phyloP scores from a whole-genome alignment of 305 asterid species.

The Stenogyne calaminthoides region DNA sequence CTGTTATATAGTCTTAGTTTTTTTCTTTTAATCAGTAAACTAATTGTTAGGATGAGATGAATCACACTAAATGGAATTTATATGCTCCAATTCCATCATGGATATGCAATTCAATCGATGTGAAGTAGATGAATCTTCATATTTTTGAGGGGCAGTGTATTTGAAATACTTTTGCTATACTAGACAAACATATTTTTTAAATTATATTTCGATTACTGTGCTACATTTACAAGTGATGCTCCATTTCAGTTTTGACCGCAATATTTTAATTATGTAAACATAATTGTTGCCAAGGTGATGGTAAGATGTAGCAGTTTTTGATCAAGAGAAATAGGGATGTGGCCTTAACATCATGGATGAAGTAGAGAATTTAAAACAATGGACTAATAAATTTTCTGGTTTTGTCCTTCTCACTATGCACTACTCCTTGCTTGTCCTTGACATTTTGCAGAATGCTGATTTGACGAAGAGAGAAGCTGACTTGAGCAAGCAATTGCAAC shows the following conservation, averaged over 20 bases:
- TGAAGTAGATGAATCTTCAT: background rate
- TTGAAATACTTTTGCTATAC: background rate
- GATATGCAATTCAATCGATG: background rate
- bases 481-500: constrained; percentile 46
- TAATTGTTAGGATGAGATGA: background rate
- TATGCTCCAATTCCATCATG: background rate
- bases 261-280: no score
- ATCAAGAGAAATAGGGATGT: background rate
- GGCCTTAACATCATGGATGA: constrained; percentile 2
- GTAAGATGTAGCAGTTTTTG: background rate
- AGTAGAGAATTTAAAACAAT: background rate
- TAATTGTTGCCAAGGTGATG: background rate
- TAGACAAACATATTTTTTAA: background rate
- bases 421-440: constrained; percentile 19
- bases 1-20: background rate
- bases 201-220: background rate
- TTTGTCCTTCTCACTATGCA: background rate
- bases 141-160: background rate
- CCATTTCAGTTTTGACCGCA: background rate
- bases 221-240: background rate
- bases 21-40: background rate
- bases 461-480: constrained; percentile 69
- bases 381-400: background rate
- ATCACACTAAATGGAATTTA: background rate
- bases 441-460: constrained; percentile 52